Percentiles rank a stretch among this genome's conserved stretches.
Evolutionary conservation across 148 eudicot species (phyloP).

Genomic region (Chenopodium suecicum): DNA sequence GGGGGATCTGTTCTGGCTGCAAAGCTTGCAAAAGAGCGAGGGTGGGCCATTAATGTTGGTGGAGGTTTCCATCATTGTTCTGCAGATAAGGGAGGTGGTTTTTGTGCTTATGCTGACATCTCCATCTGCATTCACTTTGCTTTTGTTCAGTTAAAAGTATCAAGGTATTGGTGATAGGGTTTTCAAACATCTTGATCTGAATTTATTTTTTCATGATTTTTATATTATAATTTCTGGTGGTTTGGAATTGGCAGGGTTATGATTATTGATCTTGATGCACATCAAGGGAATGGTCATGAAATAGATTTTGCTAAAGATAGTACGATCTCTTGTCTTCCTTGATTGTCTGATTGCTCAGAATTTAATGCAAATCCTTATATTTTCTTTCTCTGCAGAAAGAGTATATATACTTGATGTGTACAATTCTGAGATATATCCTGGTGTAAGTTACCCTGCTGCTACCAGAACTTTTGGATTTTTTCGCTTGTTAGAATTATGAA

Average conservation of each 20-base stretch:
- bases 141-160: constrained; percentile 53
- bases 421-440: constrained; percentile 82
- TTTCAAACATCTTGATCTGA: neutral
- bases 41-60: constrained; percentile 97
- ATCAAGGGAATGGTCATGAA: constrained; percentile 98
- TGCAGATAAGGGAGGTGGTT: constrained; percentile 84
- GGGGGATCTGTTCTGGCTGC: constrained; percentile 90
- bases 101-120: constrained; percentile 92
- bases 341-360: neutral
- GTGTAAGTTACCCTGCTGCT: constrained; percentile 47
- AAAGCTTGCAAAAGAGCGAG: constrained; percentile 89
- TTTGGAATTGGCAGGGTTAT: constrained; percentile 56
- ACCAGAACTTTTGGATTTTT: neutral
- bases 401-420: constrained; percentile 90
- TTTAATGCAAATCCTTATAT: neutral
- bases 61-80: constrained; percentile 99
- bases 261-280: constrained; percentile 98
- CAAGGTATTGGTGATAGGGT: constrained; percentile 46
- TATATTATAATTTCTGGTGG: neutral
- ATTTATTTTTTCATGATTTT: neutral
- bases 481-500: too few species aligned
- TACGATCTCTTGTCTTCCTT: constrained; percentile 31
- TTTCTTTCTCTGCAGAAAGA: constrained; percentile 52
- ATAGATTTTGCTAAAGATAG: constrained; percentile 77
- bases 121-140: constrained; percentile 83